Evolutionary conservation across 805 yeast species (phyloP).

Genomic region (Metschnikowia bowlesiae): DNA sequence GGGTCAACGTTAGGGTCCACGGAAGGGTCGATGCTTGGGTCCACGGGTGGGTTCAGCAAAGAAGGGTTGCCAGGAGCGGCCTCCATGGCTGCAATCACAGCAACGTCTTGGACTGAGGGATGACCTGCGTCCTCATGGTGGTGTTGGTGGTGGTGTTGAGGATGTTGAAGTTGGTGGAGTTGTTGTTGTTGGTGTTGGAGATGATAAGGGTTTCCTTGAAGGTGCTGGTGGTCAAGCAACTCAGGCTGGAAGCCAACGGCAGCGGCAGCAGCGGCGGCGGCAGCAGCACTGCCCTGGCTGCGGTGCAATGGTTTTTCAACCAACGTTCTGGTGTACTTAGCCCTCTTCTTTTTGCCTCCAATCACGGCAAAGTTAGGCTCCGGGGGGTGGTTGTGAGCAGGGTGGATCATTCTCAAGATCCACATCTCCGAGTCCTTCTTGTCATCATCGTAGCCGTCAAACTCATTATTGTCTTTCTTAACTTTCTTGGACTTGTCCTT

Average conservation of each 20-base stretch:
- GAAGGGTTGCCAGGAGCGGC: constrained; percentile 27
- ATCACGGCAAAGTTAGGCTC: constrained; percentile 30
- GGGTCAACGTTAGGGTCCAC: constrained; percentile 44
- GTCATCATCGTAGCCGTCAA: constrained; percentile 19
- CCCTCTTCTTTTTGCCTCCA: constrained; percentile 34
- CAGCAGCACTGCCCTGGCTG: constrained; percentile 17
- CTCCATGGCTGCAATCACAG: constrained; percentile 41
- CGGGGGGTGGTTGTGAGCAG: constrained; percentile 42
- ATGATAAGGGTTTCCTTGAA: constrained; percentile 19
- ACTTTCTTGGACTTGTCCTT: constrained; percentile 36
- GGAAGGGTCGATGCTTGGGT: constrained; percentile 29
- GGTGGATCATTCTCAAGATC: constrained; percentile 45
- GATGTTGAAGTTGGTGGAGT: constrained; percentile 20
- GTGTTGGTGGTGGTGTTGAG: constrained; percentile 23
- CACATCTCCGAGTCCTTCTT: constrained; percentile 35
- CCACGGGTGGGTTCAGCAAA: constrained; percentile 31
- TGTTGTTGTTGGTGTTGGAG: constrained; percentile 21
- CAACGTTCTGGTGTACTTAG: constrained; percentile 36
- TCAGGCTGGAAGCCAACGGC: constrained; percentile 22
- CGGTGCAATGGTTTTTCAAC: constrained; percentile 43
- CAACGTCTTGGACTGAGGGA: constrained; percentile 38
- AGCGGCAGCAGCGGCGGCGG: constrained; percentile 23
- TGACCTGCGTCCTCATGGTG: constrained; percentile 21
- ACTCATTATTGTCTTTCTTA: constrained; percentile 23
- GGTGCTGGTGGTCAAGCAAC: constrained; percentile 22